These are phyloP conservation scores for Borovskyia barvae DNA, from an alignment of 208 protist genomes.

Conservation along the genomic window DNA sequence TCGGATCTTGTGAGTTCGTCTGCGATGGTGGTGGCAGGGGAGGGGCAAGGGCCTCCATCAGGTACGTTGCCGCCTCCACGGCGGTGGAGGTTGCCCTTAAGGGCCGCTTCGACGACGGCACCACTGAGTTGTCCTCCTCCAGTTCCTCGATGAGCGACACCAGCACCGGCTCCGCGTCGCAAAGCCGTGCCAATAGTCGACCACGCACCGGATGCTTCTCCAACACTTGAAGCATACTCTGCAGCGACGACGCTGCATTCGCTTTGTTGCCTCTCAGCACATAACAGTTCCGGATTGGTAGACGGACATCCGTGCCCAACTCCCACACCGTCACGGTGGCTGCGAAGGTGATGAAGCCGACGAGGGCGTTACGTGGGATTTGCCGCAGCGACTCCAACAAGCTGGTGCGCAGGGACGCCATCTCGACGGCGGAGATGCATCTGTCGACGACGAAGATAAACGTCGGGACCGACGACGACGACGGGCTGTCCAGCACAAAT, in stretches of 20 bases:
- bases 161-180: conserved; percentile 83
- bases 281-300: conserved; percentile 69
- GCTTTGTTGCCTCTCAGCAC: conserved; percentile 55
- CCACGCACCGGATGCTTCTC: conserved; percentile 65
- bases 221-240: conserved; percentile 58
- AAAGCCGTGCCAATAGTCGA: conserved; percentile 93
- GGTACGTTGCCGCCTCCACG: conserved; percentile 49
- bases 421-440: conserved; percentile 91
- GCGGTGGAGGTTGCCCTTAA: conserved; percentile 74
- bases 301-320: conserved; percentile 28
- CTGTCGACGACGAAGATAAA: conserved; percentile 97
- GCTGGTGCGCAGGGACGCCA: conserved; percentile 90
- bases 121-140: conserved; percentile 42
- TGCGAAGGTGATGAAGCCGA: conserved; percentile 98
- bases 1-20: conserved; percentile 8
- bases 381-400: conserved; percentile 92
- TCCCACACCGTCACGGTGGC: conserved; percentile 89
- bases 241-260: conserved; percentile 41
- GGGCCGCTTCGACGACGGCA: conserved; percentile 53
- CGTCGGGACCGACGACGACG: conserved; percentile 18
- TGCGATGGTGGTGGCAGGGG: conserved; percentile 12
- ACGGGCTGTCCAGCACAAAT: conserved; percentile 52
- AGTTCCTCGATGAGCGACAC: conserved; percentile 56
- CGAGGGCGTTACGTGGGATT: conserved; percentile 92
- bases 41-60: conserved; percentile 57